A percentile compares a stretch with the other conserved stretches of the same genome.
These are phyloP conservation scores for Stachybotrys echinatus DNA, from an alignment of 2,329 filamentous ascomycete species.

Conservation along the genomic window DNA sequence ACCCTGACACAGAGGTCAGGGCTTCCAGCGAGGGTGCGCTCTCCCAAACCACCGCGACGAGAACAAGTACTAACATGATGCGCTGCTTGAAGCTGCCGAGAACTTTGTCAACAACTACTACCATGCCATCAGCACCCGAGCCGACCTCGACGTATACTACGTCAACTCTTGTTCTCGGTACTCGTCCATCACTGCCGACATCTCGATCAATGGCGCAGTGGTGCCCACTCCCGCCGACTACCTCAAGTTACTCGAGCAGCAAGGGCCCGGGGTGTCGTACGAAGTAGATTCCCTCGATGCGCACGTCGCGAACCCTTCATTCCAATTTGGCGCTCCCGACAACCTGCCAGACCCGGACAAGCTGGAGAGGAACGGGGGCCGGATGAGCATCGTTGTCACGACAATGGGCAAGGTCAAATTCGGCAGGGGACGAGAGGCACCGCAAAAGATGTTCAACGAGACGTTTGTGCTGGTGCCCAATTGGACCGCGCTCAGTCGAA, in stretches of 20 bases:
- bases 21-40: constrained; percentile 40
- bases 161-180: constrained; percentile 51
- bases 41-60: background rate
- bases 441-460: constrained; percentile 70
- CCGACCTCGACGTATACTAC: constrained; percentile 65
- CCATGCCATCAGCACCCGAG: constrained; percentile 60
- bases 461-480: constrained; percentile 77
- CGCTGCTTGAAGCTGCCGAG: constrained; percentile 53
- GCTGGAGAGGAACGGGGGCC: constrained; percentile 44
- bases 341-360: constrained; percentile 33
- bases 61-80: constrained; percentile 1
- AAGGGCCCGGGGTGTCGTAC: constrained; percentile 56
- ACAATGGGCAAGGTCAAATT: constrained; percentile 69
- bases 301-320: constrained; percentile 70
- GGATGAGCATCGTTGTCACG: constrained; percentile 66
- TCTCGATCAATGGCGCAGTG: constrained; percentile 74
- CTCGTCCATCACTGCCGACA: constrained; percentile 52
- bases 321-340: constrained; percentile 50
- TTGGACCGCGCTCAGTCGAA: constrained; percentile 51
- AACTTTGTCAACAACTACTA: constrained; percentile 73
- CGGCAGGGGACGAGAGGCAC: constrained; percentile 56
- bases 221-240: constrained; percentile 59
- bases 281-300: constrained; percentile 73
- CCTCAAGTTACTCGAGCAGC: constrained; percentile 61
- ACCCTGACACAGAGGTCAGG: constrained; percentile 37